Evolutionary conservation across 2,329 filamentous ascomycete genomes (phyloP), one percentile per base, ranked within the genome.

Genomic region (Ustulina deusta): DNA sequence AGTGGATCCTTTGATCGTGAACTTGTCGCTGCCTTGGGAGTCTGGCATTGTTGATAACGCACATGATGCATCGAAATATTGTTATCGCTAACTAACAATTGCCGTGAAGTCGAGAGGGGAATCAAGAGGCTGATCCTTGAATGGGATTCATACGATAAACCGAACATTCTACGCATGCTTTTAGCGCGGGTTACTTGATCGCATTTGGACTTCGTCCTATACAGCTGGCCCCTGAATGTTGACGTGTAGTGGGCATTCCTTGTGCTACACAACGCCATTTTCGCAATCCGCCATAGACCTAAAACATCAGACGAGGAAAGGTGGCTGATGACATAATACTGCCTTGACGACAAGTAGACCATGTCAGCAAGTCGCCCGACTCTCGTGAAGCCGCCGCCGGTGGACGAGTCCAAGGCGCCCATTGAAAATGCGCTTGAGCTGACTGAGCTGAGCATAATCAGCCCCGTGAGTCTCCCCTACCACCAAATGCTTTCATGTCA

Each of bases 371-470:
- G 65, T 36, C 73, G 73, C 56, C 68, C 75, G 34, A 93, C 91
- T 0, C 85, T 97, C 62, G 89, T 97, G 71, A 87, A 89, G 75
- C 91, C 93, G 58, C 93, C 93, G 71, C 89, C 91, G 59, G 80
- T 89, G 36, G 90, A 97, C 77, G 82, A 88, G 52, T 86, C 86
- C 76, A 92, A 93, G 80, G 90, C 93, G 29, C 86, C 89, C 15
- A 97, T 98, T 70, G 95, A 98, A 82, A 95, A 97, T 80, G 90
- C 93, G 56, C 87, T 97, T 63, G 94, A 97, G 76, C 85, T 97
- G 74, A 96, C 92, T 3, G 91, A 93, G 72, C 85, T 97, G 60
- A 84, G 84, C 62, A 90, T 92, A 69, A 88, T 96, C 70, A 91
- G 91, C 51, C 91, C 91, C 65, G 91, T 93, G 83, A 78, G 88